Conservation (phyloP, 2,329 filamentous ascomycete species). For the Arthrobotrys conoides region DNA sequence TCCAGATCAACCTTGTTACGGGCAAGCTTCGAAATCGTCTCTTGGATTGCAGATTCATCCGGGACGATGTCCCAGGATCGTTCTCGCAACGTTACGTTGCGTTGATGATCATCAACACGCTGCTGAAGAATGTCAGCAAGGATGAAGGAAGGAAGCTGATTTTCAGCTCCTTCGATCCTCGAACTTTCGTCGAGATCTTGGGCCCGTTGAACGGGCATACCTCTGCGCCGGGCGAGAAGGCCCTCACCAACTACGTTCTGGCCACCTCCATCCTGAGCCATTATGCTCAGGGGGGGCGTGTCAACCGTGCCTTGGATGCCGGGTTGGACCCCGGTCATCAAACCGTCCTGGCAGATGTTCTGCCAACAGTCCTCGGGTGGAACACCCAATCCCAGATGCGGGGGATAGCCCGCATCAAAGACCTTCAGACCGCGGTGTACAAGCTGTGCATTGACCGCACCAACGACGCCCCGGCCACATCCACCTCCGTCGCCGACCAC, state of each 20-base stretch:
- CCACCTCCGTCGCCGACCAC: constrained; percentile 43
- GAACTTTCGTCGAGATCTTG: constrained; percentile 52
- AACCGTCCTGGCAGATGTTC: constrained; percentile 63
- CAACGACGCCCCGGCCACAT: constrained; percentile 42
- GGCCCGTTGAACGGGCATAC: constrained; percentile 24
- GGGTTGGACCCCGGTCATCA: constrained; percentile 63
- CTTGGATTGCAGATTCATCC: constrained; percentile 51
- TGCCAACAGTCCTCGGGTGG: constrained; percentile 52
- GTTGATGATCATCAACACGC: constrained; percentile 53
- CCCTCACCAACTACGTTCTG: constrained; percentile 27
- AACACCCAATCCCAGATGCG: constrained; percentile 24
- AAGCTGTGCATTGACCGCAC: constrained; percentile 57
- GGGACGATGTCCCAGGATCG: constrained; percentile 32
- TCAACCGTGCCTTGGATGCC: constrained; percentile 63
- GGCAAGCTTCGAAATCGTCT: constrained; percentile 45
- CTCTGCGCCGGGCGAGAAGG: constrained; percentile 19
- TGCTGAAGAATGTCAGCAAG: constrained; percentile 50
- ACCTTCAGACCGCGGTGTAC: constrained; percentile 46
- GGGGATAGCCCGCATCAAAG: constrained; percentile 39
- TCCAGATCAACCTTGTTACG: constrained; percentile 49
- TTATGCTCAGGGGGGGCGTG: constrained; percentile 43
- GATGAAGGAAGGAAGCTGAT: constrained; percentile 54
- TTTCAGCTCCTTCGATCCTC: constrained; percentile 47
- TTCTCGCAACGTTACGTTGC: constrained; percentile 58
- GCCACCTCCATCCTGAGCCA: constrained; percentile 37